Evolutionary conservation across 257 asterid species (phyloP), one percentile per base, ranked within the genome.

Genomic region (Ilex aquifolium): DNA sequence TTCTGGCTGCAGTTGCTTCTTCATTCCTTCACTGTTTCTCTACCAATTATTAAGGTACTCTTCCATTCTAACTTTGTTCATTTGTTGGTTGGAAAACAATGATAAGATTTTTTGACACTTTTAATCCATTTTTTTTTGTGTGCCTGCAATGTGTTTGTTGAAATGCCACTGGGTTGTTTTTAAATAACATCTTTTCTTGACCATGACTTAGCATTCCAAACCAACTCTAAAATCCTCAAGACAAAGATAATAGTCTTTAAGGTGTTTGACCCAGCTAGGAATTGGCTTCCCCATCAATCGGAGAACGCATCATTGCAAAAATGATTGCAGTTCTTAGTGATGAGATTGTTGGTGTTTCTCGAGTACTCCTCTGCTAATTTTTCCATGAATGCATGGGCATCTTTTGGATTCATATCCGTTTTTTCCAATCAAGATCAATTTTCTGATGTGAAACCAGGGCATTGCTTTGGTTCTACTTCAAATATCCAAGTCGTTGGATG

Each of bases 181-280:
- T 21, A 21, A 21, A 21, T 21, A 21, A 21, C 27, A 21, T 21
- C 27, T 21, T 21, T 21, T 21, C 1, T 21, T 21, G 27, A 21
- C 27, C 27, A 1, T 21, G 27, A 21, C 27, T 21, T 0, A 21
- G 27, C 27, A 21, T 21, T 21, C 27, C 27, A 21, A 1, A 21
- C 27, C 27, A 21, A 21, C 27, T 21, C 27, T 21, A 21, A 21
- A 21, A 21, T 21, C 27, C 27, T 21, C 27, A 21, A 21, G 27
- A 21, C 27, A 21, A 21, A 21, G 27, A 21, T 21, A 21, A 21
- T 21, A 21, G 27, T 21, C 1, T 21, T 21, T 21, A 31, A 87
- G 92, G 8, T 90, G 90, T 67, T 87, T 84, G 27, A 87, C 83
- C 95, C 95, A 87, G 6, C 57, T 69, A 0, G 95, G 95, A 60